Evolutionary conservation across 768 basidiomycete genomes (phyloP), one percentile per base, ranked within the genome.

Genomic region (Leccinum pellstonianum): DNA sequence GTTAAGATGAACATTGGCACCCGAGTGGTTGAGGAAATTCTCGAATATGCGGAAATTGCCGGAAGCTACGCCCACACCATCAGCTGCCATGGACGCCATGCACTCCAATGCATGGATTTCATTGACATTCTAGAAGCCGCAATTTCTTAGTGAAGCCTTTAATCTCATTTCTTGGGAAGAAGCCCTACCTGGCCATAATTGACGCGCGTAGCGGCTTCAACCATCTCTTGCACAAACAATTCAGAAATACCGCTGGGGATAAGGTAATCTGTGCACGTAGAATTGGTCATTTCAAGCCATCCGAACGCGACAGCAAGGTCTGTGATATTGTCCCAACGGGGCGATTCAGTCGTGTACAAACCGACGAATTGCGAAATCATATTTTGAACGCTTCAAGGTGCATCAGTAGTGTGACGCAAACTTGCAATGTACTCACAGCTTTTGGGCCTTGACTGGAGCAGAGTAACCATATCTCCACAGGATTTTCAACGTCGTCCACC

Each of bases 11-110:
- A 95, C 70, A 5, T 81, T 82, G 12, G 96, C 92, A 10, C 79
- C 77, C 3, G 91, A 91, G 10, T 76, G 77, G 15, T 84, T 77
- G 54, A 95, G 68, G 75, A 98, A 95, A 54, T 85, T 75, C 63
- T 93, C 87, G 66, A 98, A 98, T 37, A 98, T 81, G 66, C 83
- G 84, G 73, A 81, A 89, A 73, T 97, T 96, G 5, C 96, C 96
- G 7, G 91, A 88, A 60, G 79, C 72, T 49, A 96, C 83, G 12
- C 81, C 79, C 3, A 77, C 92, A 14, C 86, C 86, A 0, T 68
- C 73, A 3, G 93, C 81, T 3, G 92, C 91, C 77, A 98, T 80
- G 8, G 86, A 87, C 54, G 80, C 80, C 12, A 83, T 72, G 6
- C 88, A 91, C 57, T 83, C 92, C 29, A 98, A 74, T 0, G 85